Percentiles rank a stretch among this genome's conserved stretches.
Evolutionary conservation across 2,329 filamentous ascomycete species (phyloP).

Genomic region (Plectosphaerella plurivora): DNA sequence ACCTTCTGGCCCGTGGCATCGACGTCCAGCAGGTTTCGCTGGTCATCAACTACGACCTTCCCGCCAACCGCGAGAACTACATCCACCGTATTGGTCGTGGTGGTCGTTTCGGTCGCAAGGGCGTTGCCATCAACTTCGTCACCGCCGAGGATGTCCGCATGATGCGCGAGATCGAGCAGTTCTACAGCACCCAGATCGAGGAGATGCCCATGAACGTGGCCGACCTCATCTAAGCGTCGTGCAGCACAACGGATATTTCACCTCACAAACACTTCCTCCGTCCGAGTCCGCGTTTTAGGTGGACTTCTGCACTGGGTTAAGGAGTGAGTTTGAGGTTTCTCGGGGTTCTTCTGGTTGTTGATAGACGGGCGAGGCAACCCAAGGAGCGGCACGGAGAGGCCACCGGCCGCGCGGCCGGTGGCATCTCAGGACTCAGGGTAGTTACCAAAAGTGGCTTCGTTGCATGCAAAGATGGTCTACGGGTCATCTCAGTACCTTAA

Average conservation of each 20-base stretch:
- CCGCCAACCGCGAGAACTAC: slow-evolving; percentile 99
- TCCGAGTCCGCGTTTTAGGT: slow-evolving; percentile 7
- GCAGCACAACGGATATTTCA: slow-evolving; percentile 8
- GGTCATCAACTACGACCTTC: slow-evolving; percentile 99
- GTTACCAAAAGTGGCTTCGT: slow-evolving; percentile 13
- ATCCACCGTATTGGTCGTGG: slow-evolving; percentile 99
- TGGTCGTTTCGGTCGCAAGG: slow-evolving; percentile 99
- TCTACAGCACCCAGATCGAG: slow-evolving; percentile 99
- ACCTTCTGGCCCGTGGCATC: slow-evolving; percentile 97
- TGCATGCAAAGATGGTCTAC: slow-evolving; percentile 13
- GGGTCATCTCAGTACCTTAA: slow-evolving; percentile 15
- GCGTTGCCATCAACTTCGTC: slow-evolving; percentile 99
- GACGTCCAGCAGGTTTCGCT: slow-evolving; percentile 99
- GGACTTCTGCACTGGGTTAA: slow-evolving; percentile 8
- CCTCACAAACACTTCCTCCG: slow-evolving; percentile 1
- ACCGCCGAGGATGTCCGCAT: slow-evolving; percentile 98
- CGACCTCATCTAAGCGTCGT: slow-evolving; percentile 60
- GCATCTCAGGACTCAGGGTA: slow-evolving; percentile 12
- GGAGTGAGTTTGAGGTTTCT: slow-evolving; percentile 11
- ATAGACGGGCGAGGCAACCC: slow-evolving; percentile 15
- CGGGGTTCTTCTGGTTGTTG: slow-evolving; percentile 12
- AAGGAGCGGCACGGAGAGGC: slow-evolving; percentile 9
- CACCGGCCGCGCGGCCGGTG: slow-evolving; percentile 7
- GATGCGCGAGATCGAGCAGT: slow-evolving; percentile 99
- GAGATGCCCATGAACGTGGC: slow-evolving; percentile 98